Percentiles rank a stretch among this genome's conserved stretches.
Evolutionary conservation across 2,329 filamentous ascomycete species (phyloP).

Genomic region (Aureobasidium lini): DNA sequence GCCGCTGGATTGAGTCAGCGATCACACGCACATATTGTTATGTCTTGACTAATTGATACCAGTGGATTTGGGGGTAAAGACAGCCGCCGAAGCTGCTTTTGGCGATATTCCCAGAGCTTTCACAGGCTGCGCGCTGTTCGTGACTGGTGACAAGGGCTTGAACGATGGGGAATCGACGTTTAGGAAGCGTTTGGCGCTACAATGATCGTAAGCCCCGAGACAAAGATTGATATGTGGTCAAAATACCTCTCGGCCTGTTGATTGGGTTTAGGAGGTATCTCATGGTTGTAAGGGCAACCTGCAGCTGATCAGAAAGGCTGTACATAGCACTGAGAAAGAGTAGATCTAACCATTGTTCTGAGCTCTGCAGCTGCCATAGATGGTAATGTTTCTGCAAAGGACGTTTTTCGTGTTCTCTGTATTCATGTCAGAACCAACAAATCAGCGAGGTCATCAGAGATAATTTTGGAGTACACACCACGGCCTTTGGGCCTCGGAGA

Average conservation of each 20-base stretch:
- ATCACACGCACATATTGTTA: background rate
- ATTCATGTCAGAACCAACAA: constrained; percentile 6
- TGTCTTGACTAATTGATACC: constrained; percentile 19
- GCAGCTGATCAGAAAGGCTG: constrained; percentile 16
- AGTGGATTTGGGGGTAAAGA: constrained; percentile 64
- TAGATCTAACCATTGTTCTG: constrained; percentile 62
- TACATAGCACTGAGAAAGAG: background rate
- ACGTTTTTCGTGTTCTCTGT: constrained; percentile 67
- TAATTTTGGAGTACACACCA: constrained; percentile 25
- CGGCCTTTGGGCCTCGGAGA: constrained; percentile 39
- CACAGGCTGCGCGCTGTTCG: constrained; percentile 39
- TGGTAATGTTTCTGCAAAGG: constrained; percentile 83
- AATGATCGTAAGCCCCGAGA: background rate
- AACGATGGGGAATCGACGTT: constrained; percentile 97
- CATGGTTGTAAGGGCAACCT: constrained; percentile 82
- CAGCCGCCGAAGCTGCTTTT: constrained; percentile 80
- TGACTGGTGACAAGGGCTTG: constrained; percentile 57
- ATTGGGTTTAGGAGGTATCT: constrained; percentile 54
- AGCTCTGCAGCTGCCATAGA: constrained; percentile 88
- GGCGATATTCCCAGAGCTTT: constrained; percentile 78
- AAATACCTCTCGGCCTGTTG: constrained; percentile 46
- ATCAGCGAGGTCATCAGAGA: background rate
- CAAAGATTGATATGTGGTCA: background rate
- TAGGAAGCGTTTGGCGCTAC: constrained; percentile 33
- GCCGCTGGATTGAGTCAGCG: constrained; percentile 28